Evolutionary conservation across 345 rosid genomes (phyloP).

Genomic region (Chamaenerion angustifolium): DNA sequence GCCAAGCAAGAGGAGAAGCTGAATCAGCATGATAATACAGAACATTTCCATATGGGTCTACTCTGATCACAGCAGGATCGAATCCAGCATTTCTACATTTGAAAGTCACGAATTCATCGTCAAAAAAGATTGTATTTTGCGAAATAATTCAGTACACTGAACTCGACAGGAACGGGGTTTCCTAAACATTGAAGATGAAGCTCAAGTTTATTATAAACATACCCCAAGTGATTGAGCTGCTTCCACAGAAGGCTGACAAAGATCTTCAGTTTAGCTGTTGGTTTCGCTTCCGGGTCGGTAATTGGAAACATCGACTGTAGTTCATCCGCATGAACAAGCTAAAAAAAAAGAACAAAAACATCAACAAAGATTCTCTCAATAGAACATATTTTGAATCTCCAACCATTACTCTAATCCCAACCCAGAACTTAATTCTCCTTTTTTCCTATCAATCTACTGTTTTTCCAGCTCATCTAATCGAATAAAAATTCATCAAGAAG

Average conservation of each 20-base stretch:
- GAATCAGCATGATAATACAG: constrained; percentile 80
- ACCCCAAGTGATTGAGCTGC: constrained; percentile 89
- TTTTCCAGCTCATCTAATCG: neutral
- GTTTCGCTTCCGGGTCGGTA: constrained; percentile 54
- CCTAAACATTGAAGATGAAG: too few relatives aligned
- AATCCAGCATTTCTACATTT: constrained; percentile 80
- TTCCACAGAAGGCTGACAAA: constrained; percentile 74
- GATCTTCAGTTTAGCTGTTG: constrained; percentile 53
- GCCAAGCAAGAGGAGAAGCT: constrained; percentile 97
- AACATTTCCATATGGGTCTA: constrained; percentile 83
- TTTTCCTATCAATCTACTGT: neutral
- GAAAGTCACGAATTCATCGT: neutral
- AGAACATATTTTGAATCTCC: too few relatives aligned
- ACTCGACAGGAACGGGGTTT: neutral
- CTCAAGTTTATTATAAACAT: neutral
- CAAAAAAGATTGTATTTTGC: too few relatives aligned
- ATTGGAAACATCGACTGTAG: constrained; percentile 52
- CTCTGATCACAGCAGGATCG: constrained; percentile 76
- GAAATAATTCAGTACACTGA: too few relatives aligned
- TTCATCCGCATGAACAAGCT: constrained; percentile 25
- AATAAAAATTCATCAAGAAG: too few relatives aligned
- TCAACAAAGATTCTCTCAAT: too few relatives aligned
- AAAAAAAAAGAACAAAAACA: neutral
- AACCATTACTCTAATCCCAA: too few relatives aligned
- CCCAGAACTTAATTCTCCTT: too few relatives aligned